Evolutionary conservation across 2,329 filamentous ascomycete species (phyloP).

Genomic region (Lecanosticta acicola): DNA sequence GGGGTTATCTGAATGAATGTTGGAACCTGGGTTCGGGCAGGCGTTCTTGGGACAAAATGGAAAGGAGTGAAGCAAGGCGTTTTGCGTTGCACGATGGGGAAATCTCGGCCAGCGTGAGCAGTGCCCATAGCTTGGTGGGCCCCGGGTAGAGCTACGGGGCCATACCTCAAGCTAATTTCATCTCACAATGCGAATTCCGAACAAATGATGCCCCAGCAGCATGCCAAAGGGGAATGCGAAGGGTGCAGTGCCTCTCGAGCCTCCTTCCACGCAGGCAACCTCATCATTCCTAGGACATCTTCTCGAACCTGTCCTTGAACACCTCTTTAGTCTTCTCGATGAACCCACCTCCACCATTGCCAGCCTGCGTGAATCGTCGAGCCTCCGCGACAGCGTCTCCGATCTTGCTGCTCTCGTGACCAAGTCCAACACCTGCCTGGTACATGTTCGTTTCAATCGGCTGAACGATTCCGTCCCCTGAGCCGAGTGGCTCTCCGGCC

Average conservation of each 20-base stretch:
- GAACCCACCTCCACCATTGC: constrained; percentile 51
- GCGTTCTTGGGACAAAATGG: no score
- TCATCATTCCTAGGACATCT: constrained; percentile 43
- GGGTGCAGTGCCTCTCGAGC: no score
- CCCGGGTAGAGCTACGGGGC: no score
- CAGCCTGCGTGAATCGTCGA: constrained; percentile 52
- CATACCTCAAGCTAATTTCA: no score
- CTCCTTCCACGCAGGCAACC: no score
- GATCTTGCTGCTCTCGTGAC: constrained; percentile 62
- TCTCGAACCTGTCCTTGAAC: constrained; percentile 61
- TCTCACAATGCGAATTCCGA: no score
- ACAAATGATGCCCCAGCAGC: no score
- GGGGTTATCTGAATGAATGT: constrained; percentile 1
- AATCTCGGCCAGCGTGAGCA: no score
- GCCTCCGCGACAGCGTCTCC: constrained; percentile 63
- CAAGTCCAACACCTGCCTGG: constrained; percentile 62
- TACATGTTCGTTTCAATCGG: constrained; percentile 62
- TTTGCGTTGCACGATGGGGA: no score
- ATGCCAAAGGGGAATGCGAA: no score
- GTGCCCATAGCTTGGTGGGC: no score
- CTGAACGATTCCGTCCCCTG: constrained; percentile 54
- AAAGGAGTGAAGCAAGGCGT: no score
- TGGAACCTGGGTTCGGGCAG: background rate
- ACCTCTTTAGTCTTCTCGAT: constrained; percentile 60
- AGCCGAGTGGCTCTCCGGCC: constrained; percentile 59